A percentile compares a stretch with the other conserved stretches of the same genome.
Conservation (phyloP, 306 rosid genomes). For the Vigna nakashimae region DNA sequence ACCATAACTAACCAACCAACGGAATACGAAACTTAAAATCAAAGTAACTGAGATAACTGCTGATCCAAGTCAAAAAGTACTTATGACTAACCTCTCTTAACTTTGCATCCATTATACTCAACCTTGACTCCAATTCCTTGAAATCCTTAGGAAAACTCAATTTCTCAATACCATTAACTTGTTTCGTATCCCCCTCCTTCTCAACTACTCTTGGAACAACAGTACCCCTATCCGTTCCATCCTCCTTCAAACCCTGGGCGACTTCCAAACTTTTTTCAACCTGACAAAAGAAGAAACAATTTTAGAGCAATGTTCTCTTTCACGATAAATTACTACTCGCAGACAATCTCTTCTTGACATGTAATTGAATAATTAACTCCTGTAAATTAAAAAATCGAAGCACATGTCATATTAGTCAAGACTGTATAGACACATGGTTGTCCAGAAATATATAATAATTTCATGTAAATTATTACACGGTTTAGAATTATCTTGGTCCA, state of each 20-base stretch:
- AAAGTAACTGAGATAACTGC: conserved; percentile 18
- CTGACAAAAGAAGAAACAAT: conserved; percentile 40
- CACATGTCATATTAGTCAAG: not conserved
- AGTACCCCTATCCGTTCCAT: conserved; percentile 34
- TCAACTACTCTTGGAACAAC: conserved; percentile 39
- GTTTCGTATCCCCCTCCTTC: conserved; percentile 50
- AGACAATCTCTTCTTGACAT: too few relatives aligned
- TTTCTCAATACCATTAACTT: conserved; percentile 41
- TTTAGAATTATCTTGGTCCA: too few relatives aligned
- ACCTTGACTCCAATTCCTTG: conserved; percentile 64
- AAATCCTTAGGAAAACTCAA: conserved; percentile 52
- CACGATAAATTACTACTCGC: not conserved
- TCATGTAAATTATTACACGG: too few relatives aligned
- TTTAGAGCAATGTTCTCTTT: not conserved
- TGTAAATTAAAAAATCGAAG: not conserved
- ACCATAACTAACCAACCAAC: conserved; percentile 26
- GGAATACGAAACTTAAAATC: conserved; percentile 30
- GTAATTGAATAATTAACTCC: not conserved
- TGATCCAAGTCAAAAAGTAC: conserved; percentile 35
- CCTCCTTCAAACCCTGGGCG: conserved; percentile 51
- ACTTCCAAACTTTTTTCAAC: conserved; percentile 51
- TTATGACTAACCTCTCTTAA: conserved; percentile 65
- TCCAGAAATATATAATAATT: too few relatives aligned
- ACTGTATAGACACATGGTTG: too few relatives aligned
- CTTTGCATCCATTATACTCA: conserved; percentile 59